Percentiles rank a stretch among this genome's conserved stretches.
These are phyloP conservation scores for Potentilla sterilis DNA, from an alignment of 306 rosid species.

Conservation along the genomic window DNA sequence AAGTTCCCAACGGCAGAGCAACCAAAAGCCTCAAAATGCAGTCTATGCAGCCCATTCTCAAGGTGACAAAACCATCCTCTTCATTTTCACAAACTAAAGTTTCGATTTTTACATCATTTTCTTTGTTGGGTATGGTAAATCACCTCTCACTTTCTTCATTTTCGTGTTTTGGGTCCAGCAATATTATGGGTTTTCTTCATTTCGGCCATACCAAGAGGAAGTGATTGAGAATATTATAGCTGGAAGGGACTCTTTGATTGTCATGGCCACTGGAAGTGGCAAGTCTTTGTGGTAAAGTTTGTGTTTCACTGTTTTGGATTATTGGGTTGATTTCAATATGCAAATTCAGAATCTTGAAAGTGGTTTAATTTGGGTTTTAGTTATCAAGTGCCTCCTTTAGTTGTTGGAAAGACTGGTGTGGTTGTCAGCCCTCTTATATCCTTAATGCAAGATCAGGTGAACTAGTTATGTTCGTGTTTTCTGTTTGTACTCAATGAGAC, in stretches of 20 bases:
- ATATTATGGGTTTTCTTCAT: conserved; percentile 63
- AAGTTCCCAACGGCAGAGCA: neutral
- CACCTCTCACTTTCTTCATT: neutral
- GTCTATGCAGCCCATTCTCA: conserved; percentile 48
- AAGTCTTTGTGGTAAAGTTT: conserved; percentile 72
- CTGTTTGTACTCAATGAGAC: neutral
- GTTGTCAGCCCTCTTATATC: conserved; percentile 85
- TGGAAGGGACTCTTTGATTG: conserved; percentile 72
- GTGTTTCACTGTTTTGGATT: neutral
- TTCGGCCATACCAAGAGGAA: conserved; percentile 72
- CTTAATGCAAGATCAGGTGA: conserved; percentile 92
- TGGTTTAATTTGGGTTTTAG: conserved; percentile 31
- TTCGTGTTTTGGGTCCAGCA: conserved; percentile 36
- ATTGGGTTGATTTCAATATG: neutral
- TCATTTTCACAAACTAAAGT: neutral
- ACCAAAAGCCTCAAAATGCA: conserved; percentile 5
- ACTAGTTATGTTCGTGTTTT: neutral
- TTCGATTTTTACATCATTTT: neutral
- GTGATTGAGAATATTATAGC: conserved; percentile 57
- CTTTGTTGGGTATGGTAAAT: neutral
- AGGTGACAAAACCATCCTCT: conserved; percentile 27
- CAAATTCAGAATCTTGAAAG: neutral
- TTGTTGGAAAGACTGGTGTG: conserved; percentile 70
- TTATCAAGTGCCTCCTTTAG: conserved; percentile 91
- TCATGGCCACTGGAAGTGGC: conserved; percentile 95